Conservation (phyloP, 1,284 basidiomycete genomes). For the Albatrellus sp. region DNA sequence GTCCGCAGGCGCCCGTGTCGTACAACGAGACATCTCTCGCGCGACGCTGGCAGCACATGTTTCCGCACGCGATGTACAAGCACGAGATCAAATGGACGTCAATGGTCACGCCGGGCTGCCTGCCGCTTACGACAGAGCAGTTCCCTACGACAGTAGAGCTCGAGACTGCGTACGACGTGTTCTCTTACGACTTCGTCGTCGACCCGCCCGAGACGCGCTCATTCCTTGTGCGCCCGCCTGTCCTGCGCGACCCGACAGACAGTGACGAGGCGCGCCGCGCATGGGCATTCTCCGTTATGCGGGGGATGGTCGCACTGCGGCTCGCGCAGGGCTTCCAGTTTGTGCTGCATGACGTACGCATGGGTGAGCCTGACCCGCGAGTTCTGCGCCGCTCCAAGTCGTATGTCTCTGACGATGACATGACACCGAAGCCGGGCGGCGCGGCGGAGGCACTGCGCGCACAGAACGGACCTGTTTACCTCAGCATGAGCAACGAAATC, state of each 20-base stretch:
- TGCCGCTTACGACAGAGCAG: constrained; percentile 89
- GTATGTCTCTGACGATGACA: constrained; percentile 43
- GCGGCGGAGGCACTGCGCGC: constrained; percentile 29
- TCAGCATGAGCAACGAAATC: constrained; percentile 93
- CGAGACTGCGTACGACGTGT: constrained; percentile 69
- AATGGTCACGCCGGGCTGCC: constrained; percentile 72
- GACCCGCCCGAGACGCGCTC: constrained; percentile 69
- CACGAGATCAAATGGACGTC: constrained; percentile 91
- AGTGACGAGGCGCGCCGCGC: constrained; percentile 46
- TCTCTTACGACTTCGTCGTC: constrained; percentile 71
- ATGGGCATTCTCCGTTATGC: constrained; percentile 80
- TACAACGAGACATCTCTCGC: constrained; percentile 62
- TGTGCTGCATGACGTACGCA: constrained; percentile 39
- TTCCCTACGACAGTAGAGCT: constrained; percentile 72
- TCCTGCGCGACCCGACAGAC: constrained; percentile 6
- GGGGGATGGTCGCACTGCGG: constrained; percentile 87
- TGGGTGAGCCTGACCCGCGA: constrained; percentile 11
- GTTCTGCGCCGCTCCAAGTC: constrained; percentile 38
- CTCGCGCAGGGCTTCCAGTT: constrained; percentile 97
- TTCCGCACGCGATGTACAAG: constrained; percentile 66
- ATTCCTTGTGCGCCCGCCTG: constrained; percentile 63
- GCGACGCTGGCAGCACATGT: constrained; percentile 81
- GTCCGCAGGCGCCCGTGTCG: constrained; percentile 40
- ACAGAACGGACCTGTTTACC: constrained; percentile 76
- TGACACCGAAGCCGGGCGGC: constrained; percentile 31